Base-by-base conservation (phyloP, 2,329 filamentous ascomycete species). In the Dactylellina parvicollis region DNA sequence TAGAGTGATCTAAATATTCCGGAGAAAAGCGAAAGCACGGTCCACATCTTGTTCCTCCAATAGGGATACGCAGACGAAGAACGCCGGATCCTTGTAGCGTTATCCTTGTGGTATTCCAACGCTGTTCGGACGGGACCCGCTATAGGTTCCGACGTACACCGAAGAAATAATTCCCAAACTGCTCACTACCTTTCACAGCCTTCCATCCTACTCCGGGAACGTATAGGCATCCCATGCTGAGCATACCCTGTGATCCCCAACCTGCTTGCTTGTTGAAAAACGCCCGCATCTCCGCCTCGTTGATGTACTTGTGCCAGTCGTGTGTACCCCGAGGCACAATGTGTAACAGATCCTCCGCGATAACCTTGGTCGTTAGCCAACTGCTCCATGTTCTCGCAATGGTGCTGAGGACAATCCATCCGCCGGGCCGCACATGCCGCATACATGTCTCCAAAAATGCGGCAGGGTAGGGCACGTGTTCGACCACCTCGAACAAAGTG, bases 261-360 rank as follows among this genome's bases (percentile, higher is more conserved):
- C 74, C 75, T 32, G 40, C 30, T 54, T 73, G 65, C 32, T 60
- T 42, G 20, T 65, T 30, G 46, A 89, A 86, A 79, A 86, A 84
- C 0, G 80, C 82, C 76, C 85, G 83, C 78, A 96, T 80, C 84
- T 98, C 94, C 12, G 86, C 84, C 75, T 91, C 90, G 79, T 97
- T 95, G 76, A 99, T 89, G 82, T 98, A 99, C 83, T 98, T 96
- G 75, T 85, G 85, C 95, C 95, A 99, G 80, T 97, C 92, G 82
- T 99, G 95, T 49, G 95, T 99, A 1, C 95, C 95, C 75, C 86
- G 87, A 8, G 95, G 95, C 65, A 99, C 95, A 74, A 98, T 92
- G 3, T 91, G 85, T 79, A 96, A 78, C 67, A 97, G 80, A 82
- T 95, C 91, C 82, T 99, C 95, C 0, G 95, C 95, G 75, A 96